Conservation (phyloP, 345 rosid species). For the Hibiscus trionum region DNA sequence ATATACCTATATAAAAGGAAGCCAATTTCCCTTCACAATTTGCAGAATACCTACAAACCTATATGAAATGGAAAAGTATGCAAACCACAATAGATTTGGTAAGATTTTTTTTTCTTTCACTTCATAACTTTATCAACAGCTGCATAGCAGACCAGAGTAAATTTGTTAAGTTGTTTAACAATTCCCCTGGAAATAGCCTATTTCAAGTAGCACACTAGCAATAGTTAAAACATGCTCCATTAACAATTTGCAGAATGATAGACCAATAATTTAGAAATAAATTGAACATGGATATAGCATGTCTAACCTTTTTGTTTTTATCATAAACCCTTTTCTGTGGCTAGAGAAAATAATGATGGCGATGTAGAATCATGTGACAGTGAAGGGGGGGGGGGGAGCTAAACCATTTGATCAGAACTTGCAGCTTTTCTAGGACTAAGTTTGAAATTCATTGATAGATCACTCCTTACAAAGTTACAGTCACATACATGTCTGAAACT, state of each 20-base stretch:
- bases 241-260: neutral
- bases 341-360: neutral
- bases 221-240: neutral
- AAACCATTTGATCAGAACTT: neutral
- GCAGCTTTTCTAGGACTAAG: neutral
- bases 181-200: neutral
- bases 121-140: neutral
- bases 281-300: neutral
- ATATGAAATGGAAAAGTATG: neutral
- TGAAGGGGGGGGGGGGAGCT: neutral
- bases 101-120: neutral
- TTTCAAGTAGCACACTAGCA: neutral
- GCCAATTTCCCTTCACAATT: neutral
- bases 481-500: neutral
- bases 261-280: neutral
- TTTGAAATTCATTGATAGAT: neutral
- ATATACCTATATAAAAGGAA: neutral
- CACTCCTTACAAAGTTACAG: neutral
- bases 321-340: neutral
- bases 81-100: neutral
- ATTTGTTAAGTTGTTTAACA: neutral
- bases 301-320: neutral
- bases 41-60: neutral
- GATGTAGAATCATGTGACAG: neutral
- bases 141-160: neutral